Conservation (phyloP, 2,329 filamentous ascomycete genomes). For the Diplodia mutila region DNA sequence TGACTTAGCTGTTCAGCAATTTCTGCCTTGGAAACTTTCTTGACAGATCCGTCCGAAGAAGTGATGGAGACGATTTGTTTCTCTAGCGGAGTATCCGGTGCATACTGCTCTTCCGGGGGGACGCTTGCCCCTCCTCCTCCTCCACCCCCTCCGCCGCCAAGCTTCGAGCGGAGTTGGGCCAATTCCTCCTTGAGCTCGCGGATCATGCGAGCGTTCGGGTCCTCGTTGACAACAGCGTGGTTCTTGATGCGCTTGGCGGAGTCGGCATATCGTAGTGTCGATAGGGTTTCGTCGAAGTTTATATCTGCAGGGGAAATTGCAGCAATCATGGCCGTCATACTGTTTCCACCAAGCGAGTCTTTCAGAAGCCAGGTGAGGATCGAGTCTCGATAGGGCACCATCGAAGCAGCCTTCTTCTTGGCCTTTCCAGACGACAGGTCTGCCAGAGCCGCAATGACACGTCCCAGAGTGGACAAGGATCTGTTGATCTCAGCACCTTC, state of each 20-base stretch:
- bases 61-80: slow-evolving; percentile 97
- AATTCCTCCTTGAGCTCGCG: slow-evolving; percentile 96
- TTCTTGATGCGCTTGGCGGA: slow-evolving; percentile 99
- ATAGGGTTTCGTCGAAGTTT: slow-evolving; percentile 97
- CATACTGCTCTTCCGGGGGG: slow-evolving; percentile 80
- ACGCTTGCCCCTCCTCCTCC: slow-evolving; percentile 48
- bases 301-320: slow-evolving; percentile 98
- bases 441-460: slow-evolving; percentile 94
- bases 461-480: slow-evolving; percentile 91
- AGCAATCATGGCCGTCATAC: slow-evolving; percentile 99
- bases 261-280: slow-evolving; percentile 93
- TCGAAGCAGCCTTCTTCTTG: slow-evolving; percentile 76
- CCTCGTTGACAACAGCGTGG: slow-evolving; percentile 97
- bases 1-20: slow-evolving; percentile 96
- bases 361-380: slow-evolving; percentile 96
- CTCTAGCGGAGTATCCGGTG: slow-evolving; percentile 87
- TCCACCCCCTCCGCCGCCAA: slow-evolving; percentile 55
- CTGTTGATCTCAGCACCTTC: slow-evolving; percentile 99
- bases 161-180: slow-evolving; percentile 80
- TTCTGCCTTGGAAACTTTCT: slow-evolving; percentile 97
- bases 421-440: slow-evolving; percentile 82
- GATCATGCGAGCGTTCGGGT: slow-evolving; percentile 98
- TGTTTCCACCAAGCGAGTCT: slow-evolving; percentile 96
- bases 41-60: slow-evolving; percentile 78
- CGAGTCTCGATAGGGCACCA: slow-evolving; percentile 96